Evolutionary conservation across 2,329 filamentous ascomycete species (phyloP).

Genomic region (Parastagonospora avenae): DNA sequence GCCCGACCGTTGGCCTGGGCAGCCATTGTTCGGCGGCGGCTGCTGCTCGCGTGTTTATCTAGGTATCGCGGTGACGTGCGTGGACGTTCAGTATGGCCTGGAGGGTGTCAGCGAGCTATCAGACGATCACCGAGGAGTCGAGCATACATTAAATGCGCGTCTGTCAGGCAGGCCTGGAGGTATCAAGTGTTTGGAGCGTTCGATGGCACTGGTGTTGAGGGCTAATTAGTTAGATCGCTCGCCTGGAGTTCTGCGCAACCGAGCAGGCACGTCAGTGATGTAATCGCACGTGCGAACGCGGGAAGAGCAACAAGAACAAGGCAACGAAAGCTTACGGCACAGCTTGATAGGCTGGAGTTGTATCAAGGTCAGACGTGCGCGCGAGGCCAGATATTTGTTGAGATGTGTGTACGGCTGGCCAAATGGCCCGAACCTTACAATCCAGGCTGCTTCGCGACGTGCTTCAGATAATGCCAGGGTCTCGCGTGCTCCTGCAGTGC

Average conservation of each 20-base stretch:
- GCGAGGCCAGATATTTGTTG: not conserved
- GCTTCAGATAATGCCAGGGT: conserved; percentile 7
- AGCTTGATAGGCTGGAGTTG: not conserved
- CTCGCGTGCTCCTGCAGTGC: not conserved
- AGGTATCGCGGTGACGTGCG: conserved; percentile 2
- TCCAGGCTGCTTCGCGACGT: conserved; percentile 1
- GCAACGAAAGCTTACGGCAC: conserved; percentile 6
- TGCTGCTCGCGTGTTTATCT: conserved; percentile 21
- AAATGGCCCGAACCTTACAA: not conserved
- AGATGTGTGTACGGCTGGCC: not conserved
- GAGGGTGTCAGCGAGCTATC: not conserved
- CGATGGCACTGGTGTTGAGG: conserved; percentile 14
- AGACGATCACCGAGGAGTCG: not conserved
- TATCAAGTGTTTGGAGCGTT: conserved; percentile 1
- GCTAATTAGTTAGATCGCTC: conserved; percentile 6
- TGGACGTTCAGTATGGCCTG: not conserved
- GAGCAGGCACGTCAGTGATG: conserved; percentile 28
- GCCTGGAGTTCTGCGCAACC: conserved; percentile 12
- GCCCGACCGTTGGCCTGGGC: conserved; percentile 44
- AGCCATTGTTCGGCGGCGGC: conserved; percentile 39
- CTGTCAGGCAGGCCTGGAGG: too few species aligned
- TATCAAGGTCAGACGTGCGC: not conserved
- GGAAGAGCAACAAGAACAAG: conserved; percentile 20
- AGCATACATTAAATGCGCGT: too few species aligned
- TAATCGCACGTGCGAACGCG: conserved; percentile 36